Base-by-base conservation (phyloP, 345 rosid species). In the Acer saccharum region DNA sequence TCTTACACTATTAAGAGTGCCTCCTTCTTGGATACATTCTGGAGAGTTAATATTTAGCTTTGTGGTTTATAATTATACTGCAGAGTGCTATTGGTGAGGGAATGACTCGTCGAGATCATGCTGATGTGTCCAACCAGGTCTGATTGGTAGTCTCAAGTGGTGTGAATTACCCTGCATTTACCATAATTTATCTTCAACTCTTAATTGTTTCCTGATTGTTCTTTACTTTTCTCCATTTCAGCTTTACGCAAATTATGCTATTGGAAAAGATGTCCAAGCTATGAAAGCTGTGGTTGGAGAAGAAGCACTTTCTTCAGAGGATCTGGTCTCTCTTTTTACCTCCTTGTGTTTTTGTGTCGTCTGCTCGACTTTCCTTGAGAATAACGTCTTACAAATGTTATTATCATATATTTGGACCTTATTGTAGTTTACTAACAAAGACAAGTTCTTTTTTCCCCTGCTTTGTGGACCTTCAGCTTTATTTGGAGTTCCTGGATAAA, bases 211-310 rank as follows among this genome's bases (percentile, higher is more conserved):
- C 64, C 12, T 29, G 10, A 13, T 16, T 20, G 21, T 16, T 70
- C 35, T 20, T 41, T 23, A 66, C 46, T 69, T 73, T 81, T 21
- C 39, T 60, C 50, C 10, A 57, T 65, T 76, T 69, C 91, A 94
- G 98, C 80, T 95, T 69, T 95, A 95, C 80, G 99, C 99, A 76
- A 95, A 95, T 80, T 92, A 95, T 77, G 98, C 98, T 23, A 95
- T 93, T 77, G 98, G 98, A 71, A 93, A 95, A 83, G 99, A 95
- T 80, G 98, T 95, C 20, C 97, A 95, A 84, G 99, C 99, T 69
- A 95, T 95, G 99, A 92, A 95, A 85, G 98, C 98, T 71, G 99
- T 95, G 83, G 99, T 95, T n/a, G 99, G 99, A 90, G 98, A 93
- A 81, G 98, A 95, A 91, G 98, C 98, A 32, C 98, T 95, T 73